Percentiles rank a stretch among this genome's conserved stretches.
Conservation (phyloP, 805 yeast species). For the Nakazawaea ambrosiae region DNA sequence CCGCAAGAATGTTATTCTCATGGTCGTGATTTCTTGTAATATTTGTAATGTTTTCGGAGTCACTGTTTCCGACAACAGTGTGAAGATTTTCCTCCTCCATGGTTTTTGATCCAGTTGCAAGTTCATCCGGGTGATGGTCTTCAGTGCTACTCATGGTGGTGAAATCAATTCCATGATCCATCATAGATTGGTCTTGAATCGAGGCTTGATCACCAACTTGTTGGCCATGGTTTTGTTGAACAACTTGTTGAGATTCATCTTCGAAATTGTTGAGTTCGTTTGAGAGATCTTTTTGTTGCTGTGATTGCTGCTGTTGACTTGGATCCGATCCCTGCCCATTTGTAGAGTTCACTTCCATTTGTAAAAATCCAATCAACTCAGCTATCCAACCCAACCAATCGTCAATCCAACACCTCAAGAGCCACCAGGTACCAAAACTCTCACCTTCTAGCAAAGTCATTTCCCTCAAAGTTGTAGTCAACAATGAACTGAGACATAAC, state of each 20-base stretch:
- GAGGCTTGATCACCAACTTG: background rate
- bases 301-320: background rate
- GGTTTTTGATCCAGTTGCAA: too few relatives aligned
- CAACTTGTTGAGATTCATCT: constrained; percentile 1
- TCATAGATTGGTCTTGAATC: too few relatives aligned
- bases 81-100: too few relatives aligned
- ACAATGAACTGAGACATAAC: constrained; percentile 42
- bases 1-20: too few relatives aligned
- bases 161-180: too few relatives aligned
- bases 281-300: background rate
- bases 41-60: too few relatives aligned
- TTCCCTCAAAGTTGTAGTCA: constrained; percentile 56
- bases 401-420: constrained; percentile 66
- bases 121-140: too few relatives aligned
- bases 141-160: too few relatives aligned
- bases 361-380: constrained; percentile 52
- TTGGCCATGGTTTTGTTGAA: background rate
- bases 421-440: constrained; percentile 72
- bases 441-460: constrained; percentile 50
- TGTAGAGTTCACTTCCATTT: too few relatives aligned
- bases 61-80: background rate
- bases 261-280: constrained; percentile 11
- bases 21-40: too few relatives aligned
- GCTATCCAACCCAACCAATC: constrained; percentile 65
- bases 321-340: too few relatives aligned